Base-by-base conservation (phyloP, 2,329 filamentous ascomycete genomes). In the Trichoderma afroharzianum region DNA sequence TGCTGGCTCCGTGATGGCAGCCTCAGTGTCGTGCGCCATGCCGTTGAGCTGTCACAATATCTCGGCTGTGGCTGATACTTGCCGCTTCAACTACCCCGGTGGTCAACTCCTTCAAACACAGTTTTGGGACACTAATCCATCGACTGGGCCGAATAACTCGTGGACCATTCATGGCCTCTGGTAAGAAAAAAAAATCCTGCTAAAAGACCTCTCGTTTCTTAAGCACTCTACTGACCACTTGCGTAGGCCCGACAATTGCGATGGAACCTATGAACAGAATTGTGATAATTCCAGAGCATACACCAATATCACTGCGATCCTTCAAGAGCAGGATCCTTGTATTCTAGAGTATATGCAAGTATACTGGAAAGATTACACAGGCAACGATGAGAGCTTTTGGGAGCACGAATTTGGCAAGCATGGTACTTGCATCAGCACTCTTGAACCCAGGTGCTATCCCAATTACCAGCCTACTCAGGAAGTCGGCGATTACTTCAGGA, bases 341-440 rank as follows among this genome's bases (percentile, higher is more conserved):
- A 84, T 91, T 3, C 83, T 94, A 1, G 80, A 82, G 3, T 91
- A 89, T 78, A 94, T 94, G 92, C 80, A 86, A 62, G 87, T 82
- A 2, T 93, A 90, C 82, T 94, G 92, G 92, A 90, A 92, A 78
- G 89, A 91, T 77, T 88, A 90, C 80, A 78, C 86, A 63, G 90
- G 90, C 70, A 81, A 89, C 53, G 88, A 91, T 74, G 87, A 91
- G 76, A 82, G 81, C 14, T 88, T 94, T 74, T 94, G 91, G 91
- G 83, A 91, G 77, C 91, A 93, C 79, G 91, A 94, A 79, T 93
- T 90, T 90, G 83, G 84, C 74, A 94, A 92, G 79, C 92, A 94
- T 79, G 92, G 91, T 69, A 86, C 84, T 18, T 93, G 92, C 81
- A 88, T 93, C 74, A 89, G 85, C 75, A 94, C 92, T 0, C 84